phyloP scores from a whole-genome alignment of 768 basidiomycete species.

The Cystobasidium ongulense region DNA sequence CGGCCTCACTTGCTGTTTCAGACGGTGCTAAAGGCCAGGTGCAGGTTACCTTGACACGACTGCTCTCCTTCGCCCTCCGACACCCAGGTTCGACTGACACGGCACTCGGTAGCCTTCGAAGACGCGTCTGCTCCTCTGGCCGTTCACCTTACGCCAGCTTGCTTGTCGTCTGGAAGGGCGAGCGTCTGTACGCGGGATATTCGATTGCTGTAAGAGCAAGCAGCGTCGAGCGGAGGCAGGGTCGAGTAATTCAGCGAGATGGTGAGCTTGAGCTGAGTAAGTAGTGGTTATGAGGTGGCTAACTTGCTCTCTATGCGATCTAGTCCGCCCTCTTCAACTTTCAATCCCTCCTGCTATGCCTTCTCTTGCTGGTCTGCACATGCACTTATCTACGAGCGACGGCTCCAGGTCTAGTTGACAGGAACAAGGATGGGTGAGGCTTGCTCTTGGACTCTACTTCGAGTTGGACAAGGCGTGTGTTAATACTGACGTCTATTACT shows the following conservation, averaged over 20 bases:
- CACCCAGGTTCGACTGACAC: too few relatives aligned
- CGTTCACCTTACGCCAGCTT: too few relatives aligned
- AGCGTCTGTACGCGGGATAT: not conserved
- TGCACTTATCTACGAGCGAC: conserved; percentile 90
- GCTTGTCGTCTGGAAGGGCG: too few relatives aligned
- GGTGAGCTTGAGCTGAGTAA: not conserved
- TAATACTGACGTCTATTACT: not conserved
- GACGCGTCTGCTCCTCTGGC: too few relatives aligned
- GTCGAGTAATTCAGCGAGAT: not conserved
- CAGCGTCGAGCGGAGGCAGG: not conserved
- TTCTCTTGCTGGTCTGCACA: conserved; percentile 88
- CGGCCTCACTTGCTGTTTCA: too few relatives aligned
- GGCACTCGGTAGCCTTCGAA: too few relatives aligned
- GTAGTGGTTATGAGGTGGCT: not conserved
- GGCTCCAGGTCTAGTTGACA: conserved; percentile 78
- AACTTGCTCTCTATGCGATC: not conserved
- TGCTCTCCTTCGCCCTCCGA: too few relatives aligned
- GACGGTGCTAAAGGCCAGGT: too few relatives aligned
- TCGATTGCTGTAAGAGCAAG: not conserved
- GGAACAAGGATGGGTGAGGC: conserved; percentile 86
- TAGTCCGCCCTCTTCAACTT: conserved; percentile 97
- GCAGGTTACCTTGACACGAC: too few relatives aligned
- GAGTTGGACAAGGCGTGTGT: too few relatives aligned
- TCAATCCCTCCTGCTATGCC: conserved; percentile 84
- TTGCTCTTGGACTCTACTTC: too few relatives aligned